A percentile compares a stretch with the other conserved stretches of the same genome.
These are phyloP conservation scores for Hydnomerulius pinastri DNA, from an alignment of 768 basidiomycete species.

Conservation along the genomic window DNA sequence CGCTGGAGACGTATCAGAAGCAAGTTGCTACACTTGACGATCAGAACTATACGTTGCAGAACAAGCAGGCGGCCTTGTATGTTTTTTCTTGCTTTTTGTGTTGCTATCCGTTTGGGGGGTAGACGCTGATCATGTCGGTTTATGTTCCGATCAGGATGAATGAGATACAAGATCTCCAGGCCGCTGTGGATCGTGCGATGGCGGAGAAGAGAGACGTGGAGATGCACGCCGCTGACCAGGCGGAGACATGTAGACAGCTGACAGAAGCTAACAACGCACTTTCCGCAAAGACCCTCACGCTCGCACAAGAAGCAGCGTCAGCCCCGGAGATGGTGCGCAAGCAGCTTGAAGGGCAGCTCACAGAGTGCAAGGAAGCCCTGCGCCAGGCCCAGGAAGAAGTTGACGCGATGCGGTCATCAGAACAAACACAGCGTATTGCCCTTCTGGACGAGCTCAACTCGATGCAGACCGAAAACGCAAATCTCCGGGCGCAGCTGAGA, in stretches of 20 bases:
- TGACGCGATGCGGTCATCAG: slow-evolving; percentile 63
- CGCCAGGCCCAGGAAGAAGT: slow-evolving; percentile 69
- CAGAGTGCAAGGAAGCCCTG: slow-evolving; percentile 60
- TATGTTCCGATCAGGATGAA: slow-evolving; percentile 56
- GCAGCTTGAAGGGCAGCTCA: slow-evolving; percentile 66
- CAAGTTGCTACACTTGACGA: slow-evolving; percentile 83
- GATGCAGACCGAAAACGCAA: slow-evolving; percentile 77
- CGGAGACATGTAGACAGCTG: slow-evolving; percentile 71
- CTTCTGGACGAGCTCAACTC: slow-evolving; percentile 87
- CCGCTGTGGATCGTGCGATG: slow-evolving; percentile 57
- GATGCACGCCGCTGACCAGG: slow-evolving; percentile 65
- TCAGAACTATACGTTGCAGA: slow-evolving; percentile 54
- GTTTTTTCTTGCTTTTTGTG: slow-evolving; percentile 27
- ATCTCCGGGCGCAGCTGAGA: slow-evolving; percentile 69
- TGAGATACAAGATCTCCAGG: slow-evolving; percentile 62
- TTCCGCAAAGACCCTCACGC: slow-evolving; percentile 65
- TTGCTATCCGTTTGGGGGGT: neutral
- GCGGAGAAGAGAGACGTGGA: slow-evolving; percentile 74
- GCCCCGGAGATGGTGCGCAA: slow-evolving; percentile 50
- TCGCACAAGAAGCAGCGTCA: slow-evolving; percentile 38
- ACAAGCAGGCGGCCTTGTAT: slow-evolving; percentile 60
- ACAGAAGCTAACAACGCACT: slow-evolving; percentile 78
- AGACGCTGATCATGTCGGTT: slow-evolving; percentile 1
- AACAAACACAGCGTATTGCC: slow-evolving; percentile 80
- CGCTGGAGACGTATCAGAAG: slow-evolving; percentile 88